Percentiles rank a stretch among this genome's conserved stretches.
phyloP scores from a whole-genome alignment of 352 stramenopile genomes.

The Thraustochytrium striatum region DNA sequence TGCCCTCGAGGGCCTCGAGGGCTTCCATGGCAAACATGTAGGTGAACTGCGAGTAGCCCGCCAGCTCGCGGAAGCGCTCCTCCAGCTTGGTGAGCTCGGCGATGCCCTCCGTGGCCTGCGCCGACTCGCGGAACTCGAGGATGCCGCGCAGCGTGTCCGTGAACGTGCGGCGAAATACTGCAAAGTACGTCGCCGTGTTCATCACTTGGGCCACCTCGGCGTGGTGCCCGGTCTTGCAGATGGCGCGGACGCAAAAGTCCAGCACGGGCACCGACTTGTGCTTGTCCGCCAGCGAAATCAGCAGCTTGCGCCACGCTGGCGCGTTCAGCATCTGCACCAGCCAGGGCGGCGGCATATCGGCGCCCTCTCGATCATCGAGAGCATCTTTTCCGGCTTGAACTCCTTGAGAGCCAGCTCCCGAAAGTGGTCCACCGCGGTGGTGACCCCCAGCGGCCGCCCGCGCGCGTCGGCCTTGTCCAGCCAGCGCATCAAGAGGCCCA shows the following conservation, averaged over 20 bases:
- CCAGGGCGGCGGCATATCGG: not conserved
- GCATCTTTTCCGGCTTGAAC: slow-evolving; percentile 25
- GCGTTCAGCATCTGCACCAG: slow-evolving; percentile 3
- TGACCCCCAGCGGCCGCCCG: not conserved
- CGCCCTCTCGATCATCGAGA: not conserved
- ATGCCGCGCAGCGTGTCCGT: slow-evolving; percentile 34
- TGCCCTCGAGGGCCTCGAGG: slow-evolving; percentile 37
- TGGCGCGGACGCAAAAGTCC: slow-evolving; percentile 34
- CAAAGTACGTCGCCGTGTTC: slow-evolving; percentile 38
- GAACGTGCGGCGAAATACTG: slow-evolving; percentile 39
- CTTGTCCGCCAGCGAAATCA: slow-evolving; percentile 37
- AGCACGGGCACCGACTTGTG: slow-evolving; percentile 36
- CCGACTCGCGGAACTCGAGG: not conserved
- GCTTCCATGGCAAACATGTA: slow-evolving; percentile 45
- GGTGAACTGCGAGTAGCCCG: slow-evolving; percentile 33
- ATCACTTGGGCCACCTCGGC: slow-evolving; percentile 27
- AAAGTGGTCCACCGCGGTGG: not conserved
- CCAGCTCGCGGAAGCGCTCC: slow-evolving; percentile 40
- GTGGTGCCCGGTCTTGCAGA: slow-evolving; percentile 33
- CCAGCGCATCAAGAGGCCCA: slow-evolving; percentile 1
- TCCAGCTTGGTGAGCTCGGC: slow-evolving; percentile 30
- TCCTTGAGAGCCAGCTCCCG: not conserved
- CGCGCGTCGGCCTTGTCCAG: not conserved
- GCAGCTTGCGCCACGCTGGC: not conserved
- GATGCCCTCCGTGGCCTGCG: too few species aligned